Conservation (phyloP, 495 filamentous ascomycete genomes). For the Chaetomidium leptoderma region DNA sequence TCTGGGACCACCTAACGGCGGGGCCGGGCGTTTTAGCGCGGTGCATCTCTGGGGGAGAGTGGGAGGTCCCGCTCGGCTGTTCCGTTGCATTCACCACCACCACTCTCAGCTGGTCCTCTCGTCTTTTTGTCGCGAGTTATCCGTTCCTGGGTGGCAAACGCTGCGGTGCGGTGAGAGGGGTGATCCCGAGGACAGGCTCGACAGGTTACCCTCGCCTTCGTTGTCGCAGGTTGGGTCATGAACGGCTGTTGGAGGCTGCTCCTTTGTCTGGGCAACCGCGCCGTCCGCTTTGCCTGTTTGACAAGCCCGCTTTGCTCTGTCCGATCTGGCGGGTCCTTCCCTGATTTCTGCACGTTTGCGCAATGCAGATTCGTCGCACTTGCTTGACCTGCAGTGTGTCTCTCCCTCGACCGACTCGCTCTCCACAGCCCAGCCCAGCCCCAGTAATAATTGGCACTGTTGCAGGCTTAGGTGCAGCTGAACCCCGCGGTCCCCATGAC, state of each 20-base stretch:
- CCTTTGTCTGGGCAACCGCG: slow-evolving; percentile 2
- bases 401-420: background rate
- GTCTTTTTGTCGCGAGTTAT: too few relatives aligned
- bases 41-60: too few relatives aligned
- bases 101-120: too few relatives aligned
- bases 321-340: slow-evolving; percentile 2
- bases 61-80: too few relatives aligned
- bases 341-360: slow-evolving; percentile 1
- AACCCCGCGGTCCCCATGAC: slow-evolving; percentile 10
- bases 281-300: slow-evolving; percentile 5
- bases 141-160: background rate
- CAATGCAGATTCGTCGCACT: background rate
- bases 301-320: background rate
- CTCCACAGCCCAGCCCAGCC: background rate
- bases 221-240: slow-evolving; percentile 7
- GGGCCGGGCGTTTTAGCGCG: too few relatives aligned
- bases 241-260: background rate
- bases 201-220: background rate
- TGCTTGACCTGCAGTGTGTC: too few relatives aligned
- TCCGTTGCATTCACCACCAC: too few relatives aligned
- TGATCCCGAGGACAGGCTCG: background rate
- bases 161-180: background rate
- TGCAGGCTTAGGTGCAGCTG: background rate
- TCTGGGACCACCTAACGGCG: too few relatives aligned
- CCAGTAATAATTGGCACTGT: background rate